A percentile compares a stretch with the other conserved stretches of the same genome.
Conservation (phyloP, 495 filamentous ascomycete species). For the Penicillium mononematosum region DNA sequence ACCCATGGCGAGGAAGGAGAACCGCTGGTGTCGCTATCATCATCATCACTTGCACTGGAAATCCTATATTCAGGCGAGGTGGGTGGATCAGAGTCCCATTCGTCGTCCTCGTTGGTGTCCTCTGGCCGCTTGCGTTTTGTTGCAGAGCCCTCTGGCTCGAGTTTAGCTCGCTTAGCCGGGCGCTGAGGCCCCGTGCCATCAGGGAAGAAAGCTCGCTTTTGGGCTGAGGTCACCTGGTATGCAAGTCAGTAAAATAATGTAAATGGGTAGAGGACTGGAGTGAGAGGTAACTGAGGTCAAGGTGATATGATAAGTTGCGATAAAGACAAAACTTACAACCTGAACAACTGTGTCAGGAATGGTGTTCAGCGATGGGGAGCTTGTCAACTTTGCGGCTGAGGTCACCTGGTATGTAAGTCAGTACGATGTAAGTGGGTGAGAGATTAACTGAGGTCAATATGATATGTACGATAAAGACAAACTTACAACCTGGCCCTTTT, state of each 20-base stretch:
- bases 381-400: neutral
- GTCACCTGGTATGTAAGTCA: neutral
- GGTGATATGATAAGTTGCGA: neutral
- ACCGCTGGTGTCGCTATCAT: constrained; percentile 11
- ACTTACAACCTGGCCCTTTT: neutral
- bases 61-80: neutral
- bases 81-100: neutral
- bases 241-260: neutral
- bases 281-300: neutral
- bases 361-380: too few species aligned
- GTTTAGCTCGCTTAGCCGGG: neutral
- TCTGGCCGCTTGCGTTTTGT: neutral
- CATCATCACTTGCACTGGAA: neutral
- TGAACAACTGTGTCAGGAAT: too few species aligned
- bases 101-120: neutral
- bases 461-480: neutral
- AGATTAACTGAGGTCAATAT: neutral
- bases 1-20: neutral
- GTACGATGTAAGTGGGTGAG: neutral
- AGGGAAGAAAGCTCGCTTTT: neutral
- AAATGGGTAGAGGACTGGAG: neutral
- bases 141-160: neutral
- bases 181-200: neutral
- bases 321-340: too few species aligned
- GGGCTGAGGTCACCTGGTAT: neutral